Conservation (phyloP, 345 rosid genomes). For the Eucalyptus sideroxylon region DNA sequence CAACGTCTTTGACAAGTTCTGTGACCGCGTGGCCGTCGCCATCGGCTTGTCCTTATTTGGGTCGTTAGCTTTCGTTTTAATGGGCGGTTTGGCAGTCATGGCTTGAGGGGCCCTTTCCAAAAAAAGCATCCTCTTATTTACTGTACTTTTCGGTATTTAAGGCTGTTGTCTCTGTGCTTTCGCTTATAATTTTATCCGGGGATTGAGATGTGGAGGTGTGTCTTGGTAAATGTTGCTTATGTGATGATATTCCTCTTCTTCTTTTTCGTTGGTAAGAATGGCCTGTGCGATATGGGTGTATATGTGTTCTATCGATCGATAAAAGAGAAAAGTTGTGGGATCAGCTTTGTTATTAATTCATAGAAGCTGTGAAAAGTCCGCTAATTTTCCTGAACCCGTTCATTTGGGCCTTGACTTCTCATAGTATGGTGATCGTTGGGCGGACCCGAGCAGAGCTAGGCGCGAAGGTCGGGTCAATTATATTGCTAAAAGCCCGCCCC, state of each 20-base stretch:
- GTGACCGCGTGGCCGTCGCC: constrained; percentile 27
- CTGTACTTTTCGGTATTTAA: not conserved
- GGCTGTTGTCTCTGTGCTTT: no score
- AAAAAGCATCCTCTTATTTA: not conserved
- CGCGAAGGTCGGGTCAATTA: not conserved
- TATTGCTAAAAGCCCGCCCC: not conserved
- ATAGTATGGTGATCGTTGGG: not conserved
- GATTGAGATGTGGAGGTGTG: no score
- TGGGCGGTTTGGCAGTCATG: not conserved
- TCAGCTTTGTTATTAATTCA: not conserved
- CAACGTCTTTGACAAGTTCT: constrained; percentile 38
- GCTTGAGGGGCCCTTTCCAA: not conserved
- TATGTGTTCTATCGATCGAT: not conserved
- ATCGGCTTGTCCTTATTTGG: constrained; percentile 21
- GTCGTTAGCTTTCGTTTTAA: constrained; percentile 14
- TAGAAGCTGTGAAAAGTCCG: not conserved
- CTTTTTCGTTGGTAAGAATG: not conserved
- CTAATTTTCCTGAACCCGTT: not conserved
- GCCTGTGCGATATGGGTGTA: not conserved
- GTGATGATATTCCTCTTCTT: no score
- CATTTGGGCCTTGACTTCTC: not conserved
- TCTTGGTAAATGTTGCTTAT: no score
- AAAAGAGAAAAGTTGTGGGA: not conserved
- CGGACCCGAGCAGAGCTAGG: not conserved
- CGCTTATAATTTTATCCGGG: no score